Conservation (phyloP, 2,329 filamentous ascomycete species). For the Talaromyces sp. region DNA sequence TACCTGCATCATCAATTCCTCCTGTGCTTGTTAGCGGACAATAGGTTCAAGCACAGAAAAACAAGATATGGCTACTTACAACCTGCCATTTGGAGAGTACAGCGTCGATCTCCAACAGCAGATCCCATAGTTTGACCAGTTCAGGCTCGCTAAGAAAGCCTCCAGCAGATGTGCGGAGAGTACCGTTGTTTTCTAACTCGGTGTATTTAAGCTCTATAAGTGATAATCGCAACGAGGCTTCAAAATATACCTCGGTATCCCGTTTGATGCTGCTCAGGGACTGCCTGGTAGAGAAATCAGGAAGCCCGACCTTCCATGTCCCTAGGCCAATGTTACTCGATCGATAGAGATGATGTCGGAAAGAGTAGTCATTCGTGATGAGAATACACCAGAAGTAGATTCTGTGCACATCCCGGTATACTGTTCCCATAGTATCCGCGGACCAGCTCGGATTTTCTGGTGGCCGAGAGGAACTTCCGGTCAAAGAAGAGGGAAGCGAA, state of each 20-base stretch:
- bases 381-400: neutral
- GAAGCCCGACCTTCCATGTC: neutral
- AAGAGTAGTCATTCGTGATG: neutral
- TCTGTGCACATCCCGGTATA: neutral
- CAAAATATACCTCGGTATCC: neutral
- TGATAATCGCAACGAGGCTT: neutral
- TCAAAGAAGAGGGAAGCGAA: neutral
- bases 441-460: neutral
- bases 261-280: neutral
- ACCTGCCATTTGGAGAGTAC: neutral
- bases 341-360: neutral
- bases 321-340: neutral
- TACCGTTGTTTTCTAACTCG: neutral
- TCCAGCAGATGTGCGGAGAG: neutral
- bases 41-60: no score
- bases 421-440: neutral
- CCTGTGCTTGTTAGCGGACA: neutral
- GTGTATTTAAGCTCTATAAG: neutral
- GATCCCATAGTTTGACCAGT: neutral
- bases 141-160: neutral
- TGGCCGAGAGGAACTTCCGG: neutral
- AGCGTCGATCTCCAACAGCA: neutral
- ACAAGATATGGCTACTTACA: neutral
- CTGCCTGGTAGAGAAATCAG: neutral
- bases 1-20: neutral